These are phyloP conservation scores for Paraphoma chrysanthemicola DNA, from an alignment of 2,329 filamentous ascomycete genomes.

Conservation along the genomic window DNA sequence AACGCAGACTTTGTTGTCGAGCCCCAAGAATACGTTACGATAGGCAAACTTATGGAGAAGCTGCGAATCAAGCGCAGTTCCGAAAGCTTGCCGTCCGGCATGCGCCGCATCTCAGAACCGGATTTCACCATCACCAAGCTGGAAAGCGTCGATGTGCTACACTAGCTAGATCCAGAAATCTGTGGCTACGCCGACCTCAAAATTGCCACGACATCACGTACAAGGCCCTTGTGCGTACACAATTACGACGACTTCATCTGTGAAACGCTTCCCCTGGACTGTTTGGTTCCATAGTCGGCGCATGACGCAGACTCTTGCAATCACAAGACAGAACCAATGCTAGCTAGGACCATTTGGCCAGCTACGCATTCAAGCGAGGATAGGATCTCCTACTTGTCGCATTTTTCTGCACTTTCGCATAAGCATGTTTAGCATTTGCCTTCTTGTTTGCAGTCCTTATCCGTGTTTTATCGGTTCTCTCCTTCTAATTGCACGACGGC, in stretches of 20 bases:
- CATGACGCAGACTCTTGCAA: neutral
- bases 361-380: constrained; percentile 14
- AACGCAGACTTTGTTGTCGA: constrained; percentile 74
- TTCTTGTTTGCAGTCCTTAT: constrained; percentile 24
- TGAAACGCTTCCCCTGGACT: constrained; percentile 10
- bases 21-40: constrained; percentile 76
- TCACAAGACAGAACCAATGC: constrained; percentile 20
- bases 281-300: constrained; percentile 21
- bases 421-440: constrained; percentile 38
- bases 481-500: constrained; percentile 27
- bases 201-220: constrained; percentile 13
- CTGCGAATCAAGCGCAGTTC: constrained; percentile 70
- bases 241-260: constrained; percentile 17
- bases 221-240: constrained; percentile 13
- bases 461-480: constrained; percentile 18
- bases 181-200: constrained; percentile 10
- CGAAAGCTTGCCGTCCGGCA: constrained; percentile 38
- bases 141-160: constrained; percentile 38
- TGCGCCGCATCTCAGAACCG: constrained; percentile 46
- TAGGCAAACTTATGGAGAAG: constrained; percentile 86
- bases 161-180: constrained; percentile 23
- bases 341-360: constrained; percentile 8
- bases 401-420: constrained; percentile 31
- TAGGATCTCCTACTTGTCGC: constrained; percentile 20
- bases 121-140: constrained; percentile 39